Conservation (phyloP, 2,329 filamentous ascomycete species). For the Domatiomyces catenatus region DNA sequence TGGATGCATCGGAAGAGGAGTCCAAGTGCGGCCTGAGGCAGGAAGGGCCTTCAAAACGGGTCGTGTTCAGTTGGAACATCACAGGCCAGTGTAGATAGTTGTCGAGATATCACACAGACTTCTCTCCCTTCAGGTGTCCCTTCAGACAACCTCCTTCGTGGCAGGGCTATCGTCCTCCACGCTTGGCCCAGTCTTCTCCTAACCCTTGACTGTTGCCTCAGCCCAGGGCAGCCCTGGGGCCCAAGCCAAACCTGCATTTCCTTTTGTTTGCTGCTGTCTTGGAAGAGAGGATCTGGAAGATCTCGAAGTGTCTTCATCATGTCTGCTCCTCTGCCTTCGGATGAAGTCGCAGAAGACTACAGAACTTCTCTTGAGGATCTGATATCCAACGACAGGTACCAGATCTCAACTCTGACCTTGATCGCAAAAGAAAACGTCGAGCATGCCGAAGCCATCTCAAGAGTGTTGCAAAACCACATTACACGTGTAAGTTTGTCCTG, state of each 20-base stretch:
- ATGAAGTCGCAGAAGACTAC: slow-evolving; percentile 90
- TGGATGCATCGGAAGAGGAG: not conserved
- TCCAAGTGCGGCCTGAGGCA: not conserved
- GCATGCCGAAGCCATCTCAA: slow-evolving; percentile 82
- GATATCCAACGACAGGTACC: slow-evolving; percentile 76
- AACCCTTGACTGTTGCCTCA: not conserved
- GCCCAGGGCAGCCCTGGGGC: not conserved
- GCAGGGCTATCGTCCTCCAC: not conserved
- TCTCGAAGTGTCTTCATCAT: slow-evolving; percentile 35
- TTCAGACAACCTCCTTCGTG: not conserved
- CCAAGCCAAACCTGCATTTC: slow-evolving; percentile 2
- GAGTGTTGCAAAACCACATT: slow-evolving; percentile 83
- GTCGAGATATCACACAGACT: not conserved
- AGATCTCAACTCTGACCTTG: slow-evolving; percentile 93
- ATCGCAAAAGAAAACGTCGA: slow-evolving; percentile 97
- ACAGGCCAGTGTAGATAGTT: not conserved
- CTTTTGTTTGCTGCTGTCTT: slow-evolving; percentile 6
- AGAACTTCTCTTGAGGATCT: slow-evolving; percentile 84
- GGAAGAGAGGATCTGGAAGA: slow-evolving; percentile 2
- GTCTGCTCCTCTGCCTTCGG: slow-evolving; percentile 45
- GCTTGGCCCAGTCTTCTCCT: not conserved
- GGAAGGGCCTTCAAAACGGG: not conserved
- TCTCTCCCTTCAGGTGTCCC: not conserved
- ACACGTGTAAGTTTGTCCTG: slow-evolving; percentile 59
- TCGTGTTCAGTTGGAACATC: not conserved